Conservation (phyloP, 2,329 filamentous ascomycete species). For the Cercospora zeae-maydis region DNA sequence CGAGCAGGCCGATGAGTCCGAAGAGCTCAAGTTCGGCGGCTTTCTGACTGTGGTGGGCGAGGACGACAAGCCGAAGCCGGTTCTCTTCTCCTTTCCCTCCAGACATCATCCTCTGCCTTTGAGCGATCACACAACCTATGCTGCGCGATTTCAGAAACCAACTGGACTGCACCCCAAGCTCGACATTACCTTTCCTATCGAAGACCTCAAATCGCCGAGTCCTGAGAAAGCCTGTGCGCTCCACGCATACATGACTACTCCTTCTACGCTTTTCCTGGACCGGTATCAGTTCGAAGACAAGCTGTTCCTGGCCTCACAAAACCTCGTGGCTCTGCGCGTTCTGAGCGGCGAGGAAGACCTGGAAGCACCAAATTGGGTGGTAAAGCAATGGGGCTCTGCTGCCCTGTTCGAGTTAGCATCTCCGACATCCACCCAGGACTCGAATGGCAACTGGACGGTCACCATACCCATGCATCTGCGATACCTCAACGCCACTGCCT, state of each 20-base stretch:
- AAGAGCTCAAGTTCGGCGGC: conserved; percentile 76
- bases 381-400: conserved; percentile 72
- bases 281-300: conserved; percentile 76
- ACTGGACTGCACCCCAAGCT: conserved; percentile 82
- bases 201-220: conserved; percentile 46
- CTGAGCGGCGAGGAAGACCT: conserved; percentile 78
- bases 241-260: conserved; percentile 78
- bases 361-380: conserved; percentile 81
- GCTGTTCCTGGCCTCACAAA: conserved; percentile 76
- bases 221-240: conserved; percentile 59
- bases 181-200: conserved; percentile 59
- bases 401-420: conserved; percentile 68
- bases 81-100: conserved; percentile 78
- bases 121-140: conserved; percentile 40
- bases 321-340: conserved; percentile 65
- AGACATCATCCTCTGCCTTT: conserved; percentile 62
- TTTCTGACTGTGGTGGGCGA: conserved; percentile 75
- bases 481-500: conserved; percentile 55
- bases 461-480: conserved; percentile 81
- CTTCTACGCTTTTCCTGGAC: conserved; percentile 77
- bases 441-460: conserved; percentile 53
- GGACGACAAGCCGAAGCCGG: conserved; percentile 65
- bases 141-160: conserved; percentile 62
- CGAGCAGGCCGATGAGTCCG: conserved; percentile 59
- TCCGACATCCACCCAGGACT: conserved; percentile 11